A percentile compares a stretch with the other conserved stretches of the same genome.
Evolutionary conservation across 192 early-diverging fungal species (phyloP).

Genomic region (Entomortierella lignicola): DNA sequence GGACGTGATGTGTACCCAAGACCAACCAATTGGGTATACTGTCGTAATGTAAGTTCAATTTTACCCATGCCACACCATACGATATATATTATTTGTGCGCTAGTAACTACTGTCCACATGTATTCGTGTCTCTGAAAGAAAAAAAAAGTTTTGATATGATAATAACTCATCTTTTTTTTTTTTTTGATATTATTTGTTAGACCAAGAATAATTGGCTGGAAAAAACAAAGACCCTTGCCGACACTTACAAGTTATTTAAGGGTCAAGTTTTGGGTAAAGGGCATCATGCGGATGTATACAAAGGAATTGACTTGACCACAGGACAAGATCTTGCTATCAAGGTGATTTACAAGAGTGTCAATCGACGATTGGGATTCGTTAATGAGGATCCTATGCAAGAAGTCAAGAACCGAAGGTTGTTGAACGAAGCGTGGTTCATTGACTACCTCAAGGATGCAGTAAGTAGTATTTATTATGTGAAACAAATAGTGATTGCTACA

Average conservation of each 20-base stretch:
- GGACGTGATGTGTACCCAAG: constrained; percentile 51
- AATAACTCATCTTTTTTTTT: no score
- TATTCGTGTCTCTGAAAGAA: no score
- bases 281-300: constrained; percentile 54
- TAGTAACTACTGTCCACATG: no score
- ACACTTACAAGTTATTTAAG: constrained; percentile 43
- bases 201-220: constrained; percentile 53
- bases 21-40: constrained; percentile 52
- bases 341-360: constrained; percentile 51
- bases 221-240: constrained; percentile 40
- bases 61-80: no score
- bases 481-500: background rate
- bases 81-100: no score
- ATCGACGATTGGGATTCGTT: constrained; percentile 34
- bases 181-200: background rate
- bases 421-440: constrained; percentile 52
- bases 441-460: constrained; percentile 50
- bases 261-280: constrained; percentile 44
- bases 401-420: constrained; percentile 41
- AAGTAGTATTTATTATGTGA: no score
- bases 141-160: no score
- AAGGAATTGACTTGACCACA: constrained; percentile 39
- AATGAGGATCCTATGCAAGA: constrained; percentile 48
- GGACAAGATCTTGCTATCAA: constrained; percentile 53
- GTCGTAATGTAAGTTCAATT: constrained; percentile 29